Base-by-base conservation (phyloP, 768 basidiomycete species). In the Tricholoma hemisulphureum region DNA sequence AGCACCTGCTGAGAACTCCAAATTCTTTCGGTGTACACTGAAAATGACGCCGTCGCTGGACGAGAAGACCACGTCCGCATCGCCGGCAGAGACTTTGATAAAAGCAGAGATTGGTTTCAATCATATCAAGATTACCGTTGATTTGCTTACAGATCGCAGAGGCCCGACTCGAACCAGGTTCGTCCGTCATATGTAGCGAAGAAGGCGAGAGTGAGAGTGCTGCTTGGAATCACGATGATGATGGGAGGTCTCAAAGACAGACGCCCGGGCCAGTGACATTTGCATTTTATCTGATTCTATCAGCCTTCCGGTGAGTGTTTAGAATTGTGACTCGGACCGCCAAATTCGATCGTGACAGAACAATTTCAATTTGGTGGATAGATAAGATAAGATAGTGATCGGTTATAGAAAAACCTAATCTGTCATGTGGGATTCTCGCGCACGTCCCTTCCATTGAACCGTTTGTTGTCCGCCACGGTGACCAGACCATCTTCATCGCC, bases 301-400 rank as follows among this genome's bases (percentile, higher is more conserved):
- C n/a, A n/a, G n/a, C n/a, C n/a, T n/a, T n/a, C n/a, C n/a, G n/a
- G n/a, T n/a, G n/a, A n/a, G n/a, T n/a, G n/a, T n/a, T n/a, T n/a
- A n/a, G n/a, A n/a, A n/a, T n/a, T n/a, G n/a, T n/a, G n/a, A n/a
- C n/a, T n/a, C n/a, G n/a, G n/a, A n/a, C n/a, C n/a, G n/a, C n/a
- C n/a, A n/a, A n/a, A n/a, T n/a, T n/a, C n/a, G n/a, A n/a, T n/a
- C 29, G 29, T 31, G 29, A 31, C 29, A 10, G 29, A n/a, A n/a
- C n/a, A 48, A 57, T 48, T 62, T 37, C 9, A 4, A 39, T 14
- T 23, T 26, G 6, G 10, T 52, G 55, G 23, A 31, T 6, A 61
- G 69, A 70, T 67, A 65, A 73, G 72, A 73, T 71, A 65, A 76
- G 74, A 77, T 76, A 70, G 16, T 18, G 34, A 61, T 59, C 58